phyloP scores from a whole-genome alignment of 129 eudicot species.

The Lonicera japonica region DNA sequence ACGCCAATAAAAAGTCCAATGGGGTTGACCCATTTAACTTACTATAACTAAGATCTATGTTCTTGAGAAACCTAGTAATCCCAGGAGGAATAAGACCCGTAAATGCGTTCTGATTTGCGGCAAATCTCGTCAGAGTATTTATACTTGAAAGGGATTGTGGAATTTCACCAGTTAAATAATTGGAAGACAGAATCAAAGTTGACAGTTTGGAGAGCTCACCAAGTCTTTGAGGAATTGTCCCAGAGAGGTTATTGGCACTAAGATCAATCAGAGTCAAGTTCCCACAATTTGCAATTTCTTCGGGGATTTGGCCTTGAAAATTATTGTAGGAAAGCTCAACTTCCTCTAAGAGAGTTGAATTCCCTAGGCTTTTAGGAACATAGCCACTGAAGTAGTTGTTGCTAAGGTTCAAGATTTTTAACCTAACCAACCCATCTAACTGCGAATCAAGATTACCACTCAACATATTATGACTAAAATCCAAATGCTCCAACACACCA shows the following conservation, averaged over 20 bases:
- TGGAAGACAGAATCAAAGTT: slow-evolving; percentile 46
- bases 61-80: slow-evolving; percentile 32
- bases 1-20: slow-evolving; percentile 36
- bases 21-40: slow-evolving; percentile 52
- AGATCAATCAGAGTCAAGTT: slow-evolving; percentile 63
- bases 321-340: slow-evolving; percentile 39
- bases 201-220: slow-evolving; percentile 36
- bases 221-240: slow-evolving; percentile 38
- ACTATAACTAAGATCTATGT: slow-evolving; percentile 72
- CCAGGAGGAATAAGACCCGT: slow-evolving; percentile 54
- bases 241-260: slow-evolving; percentile 35
- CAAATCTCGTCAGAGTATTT: slow-evolving; percentile 44
- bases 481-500: slow-evolving; percentile 36
- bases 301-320: slow-evolving; percentile 43
- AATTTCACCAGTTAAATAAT: slow-evolving; percentile 47
- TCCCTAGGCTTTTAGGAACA: slow-evolving; percentile 42
- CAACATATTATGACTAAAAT: slow-evolving; percentile 48
- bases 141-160: slow-evolving; percentile 32
- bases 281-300: slow-evolving; percentile 21
- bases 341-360: slow-evolving; percentile 32
- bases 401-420: slow-evolving; percentile 50
- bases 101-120: slow-evolving; percentile 62
- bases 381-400: slow-evolving; percentile 30
- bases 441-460: slow-evolving; percentile 25
- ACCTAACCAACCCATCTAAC: slow-evolving; percentile 37